phyloP scores from a whole-genome alignment of 805 yeast species.

The Wickerhamiella kurtzmanii region DNA sequence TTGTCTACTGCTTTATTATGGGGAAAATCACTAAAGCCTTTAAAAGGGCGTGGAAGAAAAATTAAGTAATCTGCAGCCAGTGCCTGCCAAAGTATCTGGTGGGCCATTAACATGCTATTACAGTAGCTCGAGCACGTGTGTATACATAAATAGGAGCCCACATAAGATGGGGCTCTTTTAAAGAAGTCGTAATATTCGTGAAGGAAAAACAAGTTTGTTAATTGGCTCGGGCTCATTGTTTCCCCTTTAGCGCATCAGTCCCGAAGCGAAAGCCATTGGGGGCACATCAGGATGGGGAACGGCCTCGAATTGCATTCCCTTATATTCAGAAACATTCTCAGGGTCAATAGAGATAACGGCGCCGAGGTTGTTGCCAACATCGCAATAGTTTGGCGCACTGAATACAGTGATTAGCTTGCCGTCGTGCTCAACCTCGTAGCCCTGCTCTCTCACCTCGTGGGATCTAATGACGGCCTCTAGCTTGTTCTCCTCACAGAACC shows the following conservation, averaged over 20 bases:
- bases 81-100: too few relatives aligned
- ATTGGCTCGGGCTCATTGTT: too few relatives aligned
- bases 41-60: neutral
- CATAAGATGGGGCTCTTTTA: too few relatives aligned
- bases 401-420: conserved; percentile 86
- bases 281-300: conserved; percentile 82
- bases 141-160: too few relatives aligned
- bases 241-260: conserved; percentile 23
- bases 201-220: too few relatives aligned
- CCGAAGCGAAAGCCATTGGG: conserved; percentile 80
- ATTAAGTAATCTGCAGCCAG: neutral
- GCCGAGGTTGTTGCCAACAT: conserved; percentile 78
- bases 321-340: conserved; percentile 31
- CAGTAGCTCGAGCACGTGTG: too few relatives aligned
- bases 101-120: too few relatives aligned
- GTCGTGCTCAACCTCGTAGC: conserved; percentile 77
- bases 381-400: conserved; percentile 97
- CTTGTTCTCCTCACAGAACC: conserved; percentile 58
- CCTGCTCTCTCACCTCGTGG: conserved; percentile 89
- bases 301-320: conserved; percentile 54
- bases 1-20: too few relatives aligned
- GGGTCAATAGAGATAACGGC: conserved; percentile 57
- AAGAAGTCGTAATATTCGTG: too few relatives aligned
- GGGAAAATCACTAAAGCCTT: too few relatives aligned
- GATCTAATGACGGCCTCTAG: conserved; percentile 77